Evolutionary conservation across 495 filamentous ascomycete species (phyloP).

Genomic region (Haplographium delicatum): DNA sequence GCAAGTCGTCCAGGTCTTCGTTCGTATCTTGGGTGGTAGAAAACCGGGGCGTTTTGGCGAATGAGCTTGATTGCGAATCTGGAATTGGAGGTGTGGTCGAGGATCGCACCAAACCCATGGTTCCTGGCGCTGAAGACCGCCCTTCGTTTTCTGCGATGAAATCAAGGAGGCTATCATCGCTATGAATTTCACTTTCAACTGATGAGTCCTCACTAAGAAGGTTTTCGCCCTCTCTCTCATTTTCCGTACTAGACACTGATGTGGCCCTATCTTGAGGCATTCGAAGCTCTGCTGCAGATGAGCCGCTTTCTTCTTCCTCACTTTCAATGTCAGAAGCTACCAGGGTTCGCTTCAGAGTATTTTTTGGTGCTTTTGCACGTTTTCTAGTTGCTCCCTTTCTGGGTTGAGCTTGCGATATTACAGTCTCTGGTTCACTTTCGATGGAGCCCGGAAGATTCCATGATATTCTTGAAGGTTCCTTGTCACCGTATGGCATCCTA

Average conservation of each 20-base stretch:
- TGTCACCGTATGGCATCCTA: slow-evolving; percentile 27
- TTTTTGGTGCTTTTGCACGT: slow-evolving; percentile 8
- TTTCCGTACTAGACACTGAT: slow-evolving; percentile 7
- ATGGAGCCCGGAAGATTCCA: slow-evolving; percentile 26
- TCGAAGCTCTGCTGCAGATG: background rate
- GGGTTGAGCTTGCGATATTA: background rate
- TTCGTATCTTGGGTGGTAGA: slow-evolving; percentile 1
- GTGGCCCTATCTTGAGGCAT: slow-evolving; percentile 11
- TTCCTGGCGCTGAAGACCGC: background rate
- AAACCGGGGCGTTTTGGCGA: background rate
- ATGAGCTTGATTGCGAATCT: background rate
- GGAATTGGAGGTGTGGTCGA: slow-evolving; percentile 2
- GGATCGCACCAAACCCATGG: slow-evolving; percentile 3
- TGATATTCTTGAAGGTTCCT: slow-evolving; percentile 24
- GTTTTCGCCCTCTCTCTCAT: slow-evolving; percentile 21
- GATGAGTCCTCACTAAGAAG: slow-evolving; percentile 14
- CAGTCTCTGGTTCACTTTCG: slow-evolving; percentile 5
- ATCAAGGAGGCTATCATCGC: slow-evolving; percentile 18
- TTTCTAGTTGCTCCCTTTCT: background rate
- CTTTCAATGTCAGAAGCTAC: slow-evolving; percentile 15
- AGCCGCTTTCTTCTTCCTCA: slow-evolving; percentile 19
- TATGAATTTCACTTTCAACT: slow-evolving; percentile 18
- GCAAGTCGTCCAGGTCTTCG: slow-evolving; percentile 5
- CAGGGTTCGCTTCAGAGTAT: background rate
- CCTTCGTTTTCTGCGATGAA: slow-evolving; percentile 15